Evolutionary conservation across 2,329 filamentous ascomycete species (phyloP).

Genomic region (Parastagonospora avenae): DNA sequence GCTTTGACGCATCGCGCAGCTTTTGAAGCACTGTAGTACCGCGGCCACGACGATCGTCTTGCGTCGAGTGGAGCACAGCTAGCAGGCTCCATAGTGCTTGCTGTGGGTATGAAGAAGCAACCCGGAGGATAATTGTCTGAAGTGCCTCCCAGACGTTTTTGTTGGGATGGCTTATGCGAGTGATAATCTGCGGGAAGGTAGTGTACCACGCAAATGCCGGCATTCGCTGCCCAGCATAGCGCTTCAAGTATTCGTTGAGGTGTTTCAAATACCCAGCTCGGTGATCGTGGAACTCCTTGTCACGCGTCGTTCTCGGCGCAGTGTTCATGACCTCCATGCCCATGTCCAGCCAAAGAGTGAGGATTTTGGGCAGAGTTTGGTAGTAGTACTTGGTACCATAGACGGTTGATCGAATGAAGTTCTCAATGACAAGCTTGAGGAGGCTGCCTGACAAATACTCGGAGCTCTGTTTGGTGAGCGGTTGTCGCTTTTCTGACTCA

Average conservation of each 20-base stretch:
- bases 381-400: conserved; percentile 96
- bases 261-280: conserved; percentile 33
- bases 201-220: conserved; percentile 82
- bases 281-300: conserved; percentile 40
- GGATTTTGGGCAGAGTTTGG: conserved; percentile 86
- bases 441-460: conserved; percentile 74
- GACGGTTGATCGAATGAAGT: conserved; percentile 83
- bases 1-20: conserved; percentile 58
- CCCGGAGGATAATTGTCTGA: conserved; percentile 79
- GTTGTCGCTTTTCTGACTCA: conserved; percentile 82
- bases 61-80: conserved; percentile 81
- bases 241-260: conserved; percentile 72
- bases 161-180: conserved; percentile 91
- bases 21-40: conserved; percentile 53
- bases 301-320: conserved; percentile 23
- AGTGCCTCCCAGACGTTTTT: conserved; percentile 76
- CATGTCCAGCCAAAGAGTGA: conserved; percentile 94
- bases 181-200: conserved; percentile 88
- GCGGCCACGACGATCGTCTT: conserved; percentile 68
- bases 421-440: conserved; percentile 88
- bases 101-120: conserved; percentile 84
- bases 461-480: conserved; percentile 69
- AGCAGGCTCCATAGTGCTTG: conserved; percentile 92
- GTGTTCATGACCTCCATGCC: conserved; percentile 68
- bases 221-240: conserved; percentile 70